Percentiles rank a stretch among this genome's conserved stretches.
Evolutionary conservation across 495 filamentous ascomycete species (phyloP).

Genomic region (Trichoderma parareesei): DNA sequence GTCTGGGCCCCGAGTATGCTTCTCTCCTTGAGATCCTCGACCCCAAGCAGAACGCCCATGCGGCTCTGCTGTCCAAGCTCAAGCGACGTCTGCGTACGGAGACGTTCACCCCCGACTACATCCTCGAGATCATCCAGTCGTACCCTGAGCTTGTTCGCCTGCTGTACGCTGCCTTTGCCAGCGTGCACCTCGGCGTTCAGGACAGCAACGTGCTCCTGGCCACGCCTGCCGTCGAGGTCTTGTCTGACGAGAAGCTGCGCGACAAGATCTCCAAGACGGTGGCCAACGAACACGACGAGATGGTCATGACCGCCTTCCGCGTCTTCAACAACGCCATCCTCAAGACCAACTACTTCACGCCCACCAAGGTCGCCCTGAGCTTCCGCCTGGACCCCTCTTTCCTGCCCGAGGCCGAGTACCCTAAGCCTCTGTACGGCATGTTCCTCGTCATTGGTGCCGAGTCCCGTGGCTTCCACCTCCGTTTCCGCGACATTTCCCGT

Average conservation of each 20-base stretch:
- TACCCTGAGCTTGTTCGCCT: slow-evolving; percentile 83
- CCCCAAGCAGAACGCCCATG: slow-evolving; percentile 62
- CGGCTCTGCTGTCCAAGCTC: slow-evolving; percentile 78
- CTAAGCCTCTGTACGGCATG: slow-evolving; percentile 92
- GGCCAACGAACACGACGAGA: slow-evolving; percentile 89
- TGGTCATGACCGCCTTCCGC: slow-evolving; percentile 96
- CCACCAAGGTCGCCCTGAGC: slow-evolving; percentile 95
- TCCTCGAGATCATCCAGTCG: slow-evolving; percentile 89
- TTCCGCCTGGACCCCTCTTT: slow-evolving; percentile 88
- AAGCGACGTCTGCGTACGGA: slow-evolving; percentile 92
- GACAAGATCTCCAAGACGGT: slow-evolving; percentile 73
- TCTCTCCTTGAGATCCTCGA: slow-evolving; percentile 80
- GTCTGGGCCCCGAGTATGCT: slow-evolving; percentile 84
- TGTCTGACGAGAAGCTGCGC: slow-evolving; percentile 71
- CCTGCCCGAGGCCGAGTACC: slow-evolving; percentile 85
- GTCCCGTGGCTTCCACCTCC: slow-evolving; percentile 92
- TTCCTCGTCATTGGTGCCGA: slow-evolving; percentile 96
- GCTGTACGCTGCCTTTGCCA: slow-evolving; percentile 87
- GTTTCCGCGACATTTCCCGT: slow-evolving; percentile 94
- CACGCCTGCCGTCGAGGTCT: slow-evolving; percentile 57
- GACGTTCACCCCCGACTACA: slow-evolving; percentile 96
- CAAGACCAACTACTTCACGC: slow-evolving; percentile 99
- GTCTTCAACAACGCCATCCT: slow-evolving; percentile 85
- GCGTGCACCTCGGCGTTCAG: slow-evolving; percentile 72
- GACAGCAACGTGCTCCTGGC: slow-evolving; percentile 66